Evolutionary conservation across 176 grass and related monocot species (phyloP), one percentile per base, ranked within the genome.

Genomic region (Hsuehochloa calcarea): DNA sequence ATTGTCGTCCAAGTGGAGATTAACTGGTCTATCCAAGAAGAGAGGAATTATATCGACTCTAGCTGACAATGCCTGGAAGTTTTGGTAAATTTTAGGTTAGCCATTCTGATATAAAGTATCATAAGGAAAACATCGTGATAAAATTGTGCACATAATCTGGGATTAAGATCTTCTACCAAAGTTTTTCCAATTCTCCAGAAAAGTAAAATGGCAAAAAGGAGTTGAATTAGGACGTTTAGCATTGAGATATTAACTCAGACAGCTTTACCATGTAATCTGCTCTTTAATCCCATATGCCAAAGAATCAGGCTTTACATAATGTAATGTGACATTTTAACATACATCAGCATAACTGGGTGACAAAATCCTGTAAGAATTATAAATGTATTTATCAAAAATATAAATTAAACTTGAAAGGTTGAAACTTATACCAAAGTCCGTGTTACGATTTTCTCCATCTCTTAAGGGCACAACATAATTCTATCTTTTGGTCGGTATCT

Each of bases 21-120:
- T 68, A 72, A 90, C 27, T 58, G 86, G 63, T 82, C 85, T 85
- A 84, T 92, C 89, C 58, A 98, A 90, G 87, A 95, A 95, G 26
- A 95, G 82, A 70, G 96, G 96, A 84, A 95, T 90, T 85, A 98
- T 83, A 66, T 98, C 89, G 40, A 98, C 93, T 71, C 43, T 82
- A 79, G 90, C 91, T 26, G 91, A 94, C 66, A 75, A 85, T 70
- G 85, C 83, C 93, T 95, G 93, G 72, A 92, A 85, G 84, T 82
- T 90, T 92, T 83, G 70, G 79, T 80, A 79, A 59, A 65, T 74
- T 74, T 79, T 50, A 39, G 68, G 78, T 89, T 77, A 89, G 56
- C 19, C 55, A 78, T 69, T 84, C 75, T 72, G 68, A 68, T 56
- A 70, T 70, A 84, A 86, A 54, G 34, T 16, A 46, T 34, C 17